Percentiles rank a stretch among this genome's conserved stretches.
phyloP scores from a whole-genome alignment of 2,329 filamentous ascomycete genomes.

The Periconia macrospinosa region DNA sequence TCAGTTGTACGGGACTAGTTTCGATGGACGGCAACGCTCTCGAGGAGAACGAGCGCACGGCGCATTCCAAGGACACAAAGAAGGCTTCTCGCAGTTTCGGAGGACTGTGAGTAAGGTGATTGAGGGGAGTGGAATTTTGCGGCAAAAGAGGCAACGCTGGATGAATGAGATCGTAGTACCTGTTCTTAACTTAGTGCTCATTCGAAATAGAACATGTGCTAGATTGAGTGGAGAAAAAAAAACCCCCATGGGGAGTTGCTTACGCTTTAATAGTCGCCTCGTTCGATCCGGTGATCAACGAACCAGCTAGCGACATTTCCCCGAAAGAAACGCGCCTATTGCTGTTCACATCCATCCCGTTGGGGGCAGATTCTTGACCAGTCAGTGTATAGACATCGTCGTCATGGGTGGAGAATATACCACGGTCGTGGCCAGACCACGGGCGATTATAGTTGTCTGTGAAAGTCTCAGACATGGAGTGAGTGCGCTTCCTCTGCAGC shows the following conservation, averaged over 20 bases:
- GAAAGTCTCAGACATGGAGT: conserved; percentile 42
- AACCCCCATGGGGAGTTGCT: conserved; percentile 4
- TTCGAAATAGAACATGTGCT: not conserved
- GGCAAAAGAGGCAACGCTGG: conserved; percentile 38
- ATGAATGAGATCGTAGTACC: conserved; percentile 42
- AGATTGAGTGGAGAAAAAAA: not conserved
- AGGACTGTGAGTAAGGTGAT: conserved; percentile 38
- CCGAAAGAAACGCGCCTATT: conserved; percentile 38
- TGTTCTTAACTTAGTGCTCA: conserved; percentile 6
- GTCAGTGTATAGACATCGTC: conserved; percentile 24
- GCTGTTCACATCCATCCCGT: conserved; percentile 19
- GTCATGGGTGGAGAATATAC: conserved; percentile 29
- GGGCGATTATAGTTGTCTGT: conserved; percentile 34
- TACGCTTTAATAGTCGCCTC: conserved; percentile 40
- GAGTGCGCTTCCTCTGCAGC: conserved; percentile 40
- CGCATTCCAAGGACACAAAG: conserved; percentile 37
- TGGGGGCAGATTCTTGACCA: conserved; percentile 31
- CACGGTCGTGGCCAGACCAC: conserved; percentile 39
- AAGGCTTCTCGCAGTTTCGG: conserved; percentile 40
- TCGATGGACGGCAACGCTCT: conserved; percentile 30
- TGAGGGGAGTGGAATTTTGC: conserved; percentile 34
- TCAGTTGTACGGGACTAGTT: conserved; percentile 26
- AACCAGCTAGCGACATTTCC: conserved; percentile 38
- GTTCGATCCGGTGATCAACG: conserved; percentile 38
- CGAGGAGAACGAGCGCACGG: conserved; percentile 34